phyloP scores from a whole-genome alignment of 2,329 filamentous ascomycete genomes.

The Pseudogymnoascus sp. region DNA sequence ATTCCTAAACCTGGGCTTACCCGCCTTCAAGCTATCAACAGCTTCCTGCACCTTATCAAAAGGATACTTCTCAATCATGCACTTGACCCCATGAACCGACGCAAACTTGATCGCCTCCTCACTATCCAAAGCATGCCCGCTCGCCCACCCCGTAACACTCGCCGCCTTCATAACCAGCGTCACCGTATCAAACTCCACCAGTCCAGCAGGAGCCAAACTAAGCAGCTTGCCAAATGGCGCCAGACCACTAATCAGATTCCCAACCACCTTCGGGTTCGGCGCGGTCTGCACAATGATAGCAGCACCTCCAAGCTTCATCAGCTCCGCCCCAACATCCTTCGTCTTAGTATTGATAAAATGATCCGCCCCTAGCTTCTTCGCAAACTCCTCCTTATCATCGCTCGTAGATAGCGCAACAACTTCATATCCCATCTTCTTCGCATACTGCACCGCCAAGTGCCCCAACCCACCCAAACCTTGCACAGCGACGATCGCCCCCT shows the following conservation, averaged over 20 bases:
- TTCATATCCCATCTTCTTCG: constrained; percentile 66
- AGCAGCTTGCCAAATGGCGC: constrained; percentile 49
- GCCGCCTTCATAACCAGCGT: constrained; percentile 43
- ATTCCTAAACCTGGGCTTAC: constrained; percentile 4
- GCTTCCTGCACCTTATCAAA: constrained; percentile 37
- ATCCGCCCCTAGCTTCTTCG: constrained; percentile 50
- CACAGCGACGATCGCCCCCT: constrained; percentile 46
- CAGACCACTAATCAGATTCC: constrained; percentile 45
- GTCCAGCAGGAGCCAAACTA: constrained; percentile 45
- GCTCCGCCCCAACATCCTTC: constrained; percentile 39
- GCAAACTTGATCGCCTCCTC: constrained; percentile 62
- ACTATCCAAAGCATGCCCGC: constrained; percentile 54
- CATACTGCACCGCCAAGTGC: constrained; percentile 71
- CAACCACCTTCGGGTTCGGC: constrained; percentile 49
- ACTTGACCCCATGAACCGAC: constrained; percentile 51
- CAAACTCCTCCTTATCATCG: constrained; percentile 60
- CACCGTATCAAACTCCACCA: constrained; percentile 37
- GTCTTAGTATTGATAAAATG: constrained; percentile 51
- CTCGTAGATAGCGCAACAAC: constrained; percentile 61
- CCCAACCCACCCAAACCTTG: constrained; percentile 71
- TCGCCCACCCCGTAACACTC: constrained; percentile 55
- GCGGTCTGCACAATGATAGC: constrained; percentile 55
- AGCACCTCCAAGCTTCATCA: constrained; percentile 54
- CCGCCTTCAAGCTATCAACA: neutral
- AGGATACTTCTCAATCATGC: constrained; percentile 57